Evolutionary conservation across 306 rosid species (phyloP).

Genomic region (Pyrus communis): DNA sequence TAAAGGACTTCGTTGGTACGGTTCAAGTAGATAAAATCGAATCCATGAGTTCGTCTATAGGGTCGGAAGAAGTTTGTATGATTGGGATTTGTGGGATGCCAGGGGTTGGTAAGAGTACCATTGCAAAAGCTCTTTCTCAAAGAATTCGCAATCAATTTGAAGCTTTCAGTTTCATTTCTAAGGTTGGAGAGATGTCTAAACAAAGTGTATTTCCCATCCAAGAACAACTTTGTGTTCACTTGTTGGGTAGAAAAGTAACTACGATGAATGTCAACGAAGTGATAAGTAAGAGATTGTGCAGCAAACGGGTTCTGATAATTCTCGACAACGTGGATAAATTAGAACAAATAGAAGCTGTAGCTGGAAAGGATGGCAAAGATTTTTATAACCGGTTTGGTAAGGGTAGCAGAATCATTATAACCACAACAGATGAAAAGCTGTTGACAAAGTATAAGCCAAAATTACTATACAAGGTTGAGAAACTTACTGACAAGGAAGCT

Average conservation of each 20-base stretch:
- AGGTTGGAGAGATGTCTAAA: not conserved
- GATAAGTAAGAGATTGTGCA: not conserved
- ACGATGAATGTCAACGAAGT: not conserved
- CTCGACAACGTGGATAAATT: slow-evolving; percentile 18
- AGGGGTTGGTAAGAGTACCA: not conserved
- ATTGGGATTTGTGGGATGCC: slow-evolving; percentile 12
- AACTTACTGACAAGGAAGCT: not conserved
- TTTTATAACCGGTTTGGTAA: not conserved
- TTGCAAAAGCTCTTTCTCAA: not conserved
- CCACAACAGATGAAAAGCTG: not conserved
- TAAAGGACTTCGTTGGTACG: not conserved
- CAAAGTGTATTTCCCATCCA: slow-evolving; percentile 6
- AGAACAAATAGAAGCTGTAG: not conserved
- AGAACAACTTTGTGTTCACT: not conserved
- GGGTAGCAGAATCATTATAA: not conserved
- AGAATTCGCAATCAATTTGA: slow-evolving; percentile 3
- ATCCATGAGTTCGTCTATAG: not conserved
- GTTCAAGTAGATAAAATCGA: not conserved
- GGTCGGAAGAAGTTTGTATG: not conserved
- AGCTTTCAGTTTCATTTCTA: slow-evolving; percentile 9
- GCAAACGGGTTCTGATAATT: not conserved
- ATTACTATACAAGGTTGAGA: not conserved
- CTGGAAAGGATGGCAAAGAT: not conserved
- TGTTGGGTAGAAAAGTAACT: not conserved
- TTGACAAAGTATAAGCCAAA: not conserved